A percentile compares a stretch with the other conserved stretches of the same genome.
These are phyloP conservation scores for Arabidopsis lyrata DNA, from an alignment of 441 rosid species.

Conservation along the genomic window DNA sequence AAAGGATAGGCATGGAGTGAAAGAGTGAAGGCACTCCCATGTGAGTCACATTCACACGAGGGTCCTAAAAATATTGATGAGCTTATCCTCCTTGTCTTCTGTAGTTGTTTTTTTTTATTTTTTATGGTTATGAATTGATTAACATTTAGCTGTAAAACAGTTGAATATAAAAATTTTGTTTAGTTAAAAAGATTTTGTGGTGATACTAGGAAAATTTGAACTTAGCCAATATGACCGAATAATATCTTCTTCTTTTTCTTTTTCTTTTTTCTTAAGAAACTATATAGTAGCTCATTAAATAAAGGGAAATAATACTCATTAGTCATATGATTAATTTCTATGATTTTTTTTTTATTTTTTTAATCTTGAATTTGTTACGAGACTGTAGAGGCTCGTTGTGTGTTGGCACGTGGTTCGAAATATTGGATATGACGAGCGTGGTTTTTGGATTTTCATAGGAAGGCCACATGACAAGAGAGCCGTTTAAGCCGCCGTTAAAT, in stretches of 20 bases:
- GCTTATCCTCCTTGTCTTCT: constrained; percentile 42
- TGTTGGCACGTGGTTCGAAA: constrained; percentile 30
- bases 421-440: constrained; percentile 19
- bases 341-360: not conserved
- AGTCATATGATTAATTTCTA: constrained; percentile 17
- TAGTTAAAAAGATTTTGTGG: no score
- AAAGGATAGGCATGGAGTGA: constrained; percentile 31
- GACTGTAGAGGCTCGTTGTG: constrained; percentile 16
- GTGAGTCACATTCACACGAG: constrained; percentile 39
- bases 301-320: no score
- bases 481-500: constrained; percentile 42
- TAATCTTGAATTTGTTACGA: constrained; percentile 10
- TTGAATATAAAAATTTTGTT: no score
- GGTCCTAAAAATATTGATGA: constrained; percentile 44
- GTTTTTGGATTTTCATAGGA: constrained; percentile 35
- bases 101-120: no score
- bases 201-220: no score
- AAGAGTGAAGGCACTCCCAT: constrained; percentile 30
- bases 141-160: not conserved
- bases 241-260: no score
- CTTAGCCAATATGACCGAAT: no score
- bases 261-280: no score
- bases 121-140: no score
- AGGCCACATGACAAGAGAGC: constrained; percentile 31
- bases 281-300: no score